Evolutionary conservation across 2,329 filamentous ascomycete species (phyloP), one percentile per base, ranked within the genome.

Genomic region (Aspergillus quadricinctus): DNA sequence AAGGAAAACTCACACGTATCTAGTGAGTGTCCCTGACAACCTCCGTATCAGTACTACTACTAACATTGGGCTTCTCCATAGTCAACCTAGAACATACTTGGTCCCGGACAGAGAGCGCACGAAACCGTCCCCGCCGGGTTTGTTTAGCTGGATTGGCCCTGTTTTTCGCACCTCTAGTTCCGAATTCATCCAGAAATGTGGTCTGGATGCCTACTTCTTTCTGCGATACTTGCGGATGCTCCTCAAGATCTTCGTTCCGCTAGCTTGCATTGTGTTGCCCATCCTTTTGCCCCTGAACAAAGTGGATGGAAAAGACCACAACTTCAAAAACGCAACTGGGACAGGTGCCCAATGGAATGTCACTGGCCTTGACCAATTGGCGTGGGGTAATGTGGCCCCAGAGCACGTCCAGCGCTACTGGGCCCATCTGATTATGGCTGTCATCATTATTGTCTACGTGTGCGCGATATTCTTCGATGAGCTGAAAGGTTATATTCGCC

Each of bases 161-260:
- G 80, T 78, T 61, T 96, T 80, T 80, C 89, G 77, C 72, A 86
- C 77, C 77, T 90, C 77, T 72, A 85, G 79, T 83, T 90, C 90
- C 11, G 90, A 96, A 64, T 85, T 99, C 64, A 96, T 99, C 66
- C 88, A 93, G 53, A 96, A 97, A 74, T 97, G 93, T 64, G 94
- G 94, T 19, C 83, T 99, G 9, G 94, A 99, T 71, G 92, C 93
- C 67, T 99, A 96, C 76, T 96, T 97, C 78, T 99, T 99, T 73
- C 81, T 99, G 1, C 89, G 95, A 60, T 99, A 96, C 68, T 83
- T 92, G 27, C 86, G 88, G 59, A 88, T 90, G 67, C 84, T 97
- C 4, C 82, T 97, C 46, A 87, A 96, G 69, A 96, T 99, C 60
- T 97, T 99, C 71, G 77, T 96, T 41, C 92, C 94, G 1, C 85